Base-by-base conservation (phyloP, 192 early-diverging fungal genomes). In the Coemansia sp. region DNA sequence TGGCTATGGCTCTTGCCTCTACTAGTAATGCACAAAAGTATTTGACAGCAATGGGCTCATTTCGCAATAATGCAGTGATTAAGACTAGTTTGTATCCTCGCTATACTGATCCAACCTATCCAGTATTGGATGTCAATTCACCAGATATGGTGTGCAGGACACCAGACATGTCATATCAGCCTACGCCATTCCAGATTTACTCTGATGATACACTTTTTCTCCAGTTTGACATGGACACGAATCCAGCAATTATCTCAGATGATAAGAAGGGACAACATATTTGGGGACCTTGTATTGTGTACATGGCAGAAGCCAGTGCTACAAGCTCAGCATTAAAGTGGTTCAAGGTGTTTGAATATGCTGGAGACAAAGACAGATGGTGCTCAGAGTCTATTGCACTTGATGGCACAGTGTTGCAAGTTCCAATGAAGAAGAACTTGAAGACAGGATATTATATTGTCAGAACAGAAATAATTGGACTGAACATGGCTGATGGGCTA, bases 261-360 rank as follows among this genome's bases (percentile, higher is more conserved):
- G 33, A 39, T 39, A 40, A 39, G 11, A 61, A 61, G 59, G 59
- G 37, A 1, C 37, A 61, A 32, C n/a, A 61, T 19, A 61, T 61
- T n/a, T 61, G 59, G 59, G 59, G 59, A n/a, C 59, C 59, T 8
- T 61, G 59, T 37, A 35, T 61, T 39, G 37, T 61, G 3, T 61
- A 61, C 11, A 23, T 61, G 33, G 59, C 59, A n/a, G 35, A 37
- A 23, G n/a, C 14, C 1, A 39, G 5, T 37, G 33, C 58, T 4
- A 60, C 35, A 11, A 61, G 35, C 2, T 38, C 35, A 19, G 1
- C 17, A 11, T 23, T 57, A 6, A 32, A 61, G 37, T 61, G 59
- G 59, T 61, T 61, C 17, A 61, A 61, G 9, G 19, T 61, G 5
- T 61, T 39, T 40, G 59, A 61, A 11, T 37, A 61, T 37, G 59